Conservation (phyloP, 352 stramenopile species). For the Globisporangium polare region DNA sequence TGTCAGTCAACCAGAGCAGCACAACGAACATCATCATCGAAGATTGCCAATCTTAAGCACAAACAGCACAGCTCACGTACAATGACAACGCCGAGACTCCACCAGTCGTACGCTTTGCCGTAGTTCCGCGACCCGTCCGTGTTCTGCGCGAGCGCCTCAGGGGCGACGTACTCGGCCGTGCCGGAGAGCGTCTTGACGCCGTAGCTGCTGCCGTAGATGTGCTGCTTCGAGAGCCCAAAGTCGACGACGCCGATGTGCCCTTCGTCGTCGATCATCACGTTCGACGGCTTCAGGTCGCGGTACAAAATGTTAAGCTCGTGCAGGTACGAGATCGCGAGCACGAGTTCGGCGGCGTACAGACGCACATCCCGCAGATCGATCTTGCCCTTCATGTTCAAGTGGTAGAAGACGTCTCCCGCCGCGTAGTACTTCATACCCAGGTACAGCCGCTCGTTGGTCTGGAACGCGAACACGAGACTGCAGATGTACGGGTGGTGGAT, state of each 20-base stretch:
- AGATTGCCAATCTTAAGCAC: neutral
- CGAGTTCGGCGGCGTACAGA: constrained; percentile 81
- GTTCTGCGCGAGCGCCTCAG: constrained; percentile 79
- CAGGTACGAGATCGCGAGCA: constrained; percentile 86
- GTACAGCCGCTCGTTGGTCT: constrained; percentile 87
- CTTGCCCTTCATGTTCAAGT: constrained; percentile 80
- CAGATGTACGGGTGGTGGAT: constrained; percentile 89
- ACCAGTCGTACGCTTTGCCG: constrained; percentile 89
- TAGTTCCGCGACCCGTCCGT: constrained; percentile 79
- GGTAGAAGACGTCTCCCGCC: constrained; percentile 85
- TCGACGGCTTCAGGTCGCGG: constrained; percentile 27
- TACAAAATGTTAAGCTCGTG: constrained; percentile 88
- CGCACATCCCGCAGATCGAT: constrained; percentile 59
- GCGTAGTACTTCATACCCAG: constrained; percentile 90
- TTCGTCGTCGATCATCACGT: constrained; percentile 88
- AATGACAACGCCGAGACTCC: constrained; percentile 83
- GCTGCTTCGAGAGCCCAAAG: constrained; percentile 86
- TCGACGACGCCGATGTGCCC: constrained; percentile 87
- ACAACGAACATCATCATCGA: constrained; percentile 1
- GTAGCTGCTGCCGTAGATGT: constrained; percentile 84
- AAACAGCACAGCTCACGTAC: constrained; percentile 38
- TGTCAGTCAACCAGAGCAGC: neutral
- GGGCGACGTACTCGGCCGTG: constrained; percentile 85
- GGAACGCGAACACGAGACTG: constrained; percentile 83
- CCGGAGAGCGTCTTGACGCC: constrained; percentile 85